Percentiles rank a stretch among this genome's conserved stretches.
Conservation (phyloP, 2,329 filamentous ascomycete genomes). For the Teratosphaeria nubilosa region DNA sequence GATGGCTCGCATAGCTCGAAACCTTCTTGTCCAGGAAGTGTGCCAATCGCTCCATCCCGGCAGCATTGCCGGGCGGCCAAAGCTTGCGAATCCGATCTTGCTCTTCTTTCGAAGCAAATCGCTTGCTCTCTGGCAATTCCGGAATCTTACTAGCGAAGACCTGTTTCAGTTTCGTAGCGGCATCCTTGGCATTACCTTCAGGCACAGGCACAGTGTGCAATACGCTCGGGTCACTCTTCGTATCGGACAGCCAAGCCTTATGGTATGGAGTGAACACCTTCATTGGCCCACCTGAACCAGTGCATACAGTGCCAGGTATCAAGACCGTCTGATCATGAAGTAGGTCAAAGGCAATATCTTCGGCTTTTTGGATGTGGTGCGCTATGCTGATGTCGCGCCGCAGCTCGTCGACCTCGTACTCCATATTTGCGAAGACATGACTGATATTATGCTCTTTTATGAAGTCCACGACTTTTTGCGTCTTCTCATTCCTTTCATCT, state of each 20-base stretch:
- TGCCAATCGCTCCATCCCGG: conserved; percentile 31
- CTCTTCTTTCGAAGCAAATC: conserved; percentile 30
- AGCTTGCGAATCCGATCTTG: conserved; percentile 31
- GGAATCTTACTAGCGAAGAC: conserved; percentile 48
- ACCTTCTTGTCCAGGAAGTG: conserved; percentile 33
- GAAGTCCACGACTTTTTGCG: conserved; percentile 33
- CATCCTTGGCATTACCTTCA: conserved; percentile 32
- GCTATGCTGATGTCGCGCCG: conserved; percentile 42
- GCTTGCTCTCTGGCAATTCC: conserved; percentile 30
- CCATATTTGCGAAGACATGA: conserved; percentile 48
- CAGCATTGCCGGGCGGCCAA: conserved; percentile 37
- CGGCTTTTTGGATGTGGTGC: conserved; percentile 24
- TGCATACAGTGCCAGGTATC: conserved; percentile 35
- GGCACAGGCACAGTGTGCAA: conserved; percentile 34
- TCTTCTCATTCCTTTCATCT: conserved; percentile 33
- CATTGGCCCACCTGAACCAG: conserved; percentile 35
- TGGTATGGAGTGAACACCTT: conserved; percentile 46
- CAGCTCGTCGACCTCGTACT: conserved; percentile 87
- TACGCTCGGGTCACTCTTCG: conserved; percentile 33
- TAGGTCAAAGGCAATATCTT: conserved; percentile 32
- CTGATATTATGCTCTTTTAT: conserved; percentile 35
- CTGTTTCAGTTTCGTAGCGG: conserved; percentile 39
- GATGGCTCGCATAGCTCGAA: conserved; percentile 31
- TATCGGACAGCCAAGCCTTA: conserved; percentile 34
- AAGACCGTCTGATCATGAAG: conserved; percentile 42